A percentile compares a stretch with the other conserved stretches of the same genome.
These are phyloP conservation scores for Cephalotrichum gorgonifer DNA, from an alignment of 2,329 filamentous ascomycete species.

Conservation along the genomic window DNA sequence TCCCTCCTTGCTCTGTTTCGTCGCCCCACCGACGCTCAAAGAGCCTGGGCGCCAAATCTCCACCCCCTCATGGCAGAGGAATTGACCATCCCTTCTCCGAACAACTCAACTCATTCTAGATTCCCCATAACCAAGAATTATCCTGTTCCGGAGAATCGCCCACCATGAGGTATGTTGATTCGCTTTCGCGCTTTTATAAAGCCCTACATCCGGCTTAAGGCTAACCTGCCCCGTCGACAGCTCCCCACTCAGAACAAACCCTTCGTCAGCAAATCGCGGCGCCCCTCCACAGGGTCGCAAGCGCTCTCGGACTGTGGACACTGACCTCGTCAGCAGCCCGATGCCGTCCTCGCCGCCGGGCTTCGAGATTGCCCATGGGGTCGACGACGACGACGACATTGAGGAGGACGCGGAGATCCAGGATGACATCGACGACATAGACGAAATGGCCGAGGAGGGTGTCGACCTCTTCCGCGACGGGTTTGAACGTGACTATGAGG, in stretches of 20 bases:
- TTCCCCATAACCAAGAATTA: conserved; percentile 7
- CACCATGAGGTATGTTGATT: conserved; percentile 4
- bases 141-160: conserved; percentile 1
- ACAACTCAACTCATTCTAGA: conserved; percentile 7
- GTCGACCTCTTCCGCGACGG: conserved; percentile 69
- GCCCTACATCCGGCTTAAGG: conserved; percentile 3
- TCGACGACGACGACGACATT: conserved; percentile 61
- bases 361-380: conserved; percentile 55
- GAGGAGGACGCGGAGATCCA: conserved; percentile 63
- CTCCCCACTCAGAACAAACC: conserved; percentile 72
- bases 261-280: conserved; percentile 76
- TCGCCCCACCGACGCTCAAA: no score
- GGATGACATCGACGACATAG: conserved; percentile 65
- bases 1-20: no score
- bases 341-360: conserved; percentile 58
- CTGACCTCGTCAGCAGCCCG: conserved; percentile 47
- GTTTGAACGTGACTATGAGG: conserved; percentile 60
- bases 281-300: conserved; percentile 42
- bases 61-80: neutral
- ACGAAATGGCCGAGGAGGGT: conserved; percentile 73
- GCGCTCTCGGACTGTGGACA: conserved; percentile 40
- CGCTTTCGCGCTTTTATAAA: neutral
- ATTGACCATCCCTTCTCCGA: neutral
- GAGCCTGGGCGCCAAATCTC: conserved; percentile 3
- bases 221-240: conserved; percentile 30